Conservation (phyloP, 805 yeast species). For the Starmerella etchellsii region DNA sequence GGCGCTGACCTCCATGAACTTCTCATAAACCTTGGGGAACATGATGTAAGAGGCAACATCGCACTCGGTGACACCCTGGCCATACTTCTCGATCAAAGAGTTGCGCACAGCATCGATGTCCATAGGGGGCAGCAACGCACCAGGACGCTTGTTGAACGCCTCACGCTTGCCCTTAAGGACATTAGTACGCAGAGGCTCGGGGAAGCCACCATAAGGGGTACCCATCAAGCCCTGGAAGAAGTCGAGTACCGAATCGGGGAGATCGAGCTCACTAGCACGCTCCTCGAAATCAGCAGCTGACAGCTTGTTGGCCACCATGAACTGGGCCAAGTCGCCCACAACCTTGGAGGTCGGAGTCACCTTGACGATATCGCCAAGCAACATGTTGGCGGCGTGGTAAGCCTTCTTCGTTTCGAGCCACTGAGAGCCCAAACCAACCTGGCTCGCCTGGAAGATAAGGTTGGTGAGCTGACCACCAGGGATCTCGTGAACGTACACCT, state of each 20-base stretch:
- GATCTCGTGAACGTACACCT: constrained; percentile 94
- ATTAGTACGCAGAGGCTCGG: constrained; percentile 93
- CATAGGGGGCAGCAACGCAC: constrained; percentile 75
- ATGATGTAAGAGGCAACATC: constrained; percentile 93
- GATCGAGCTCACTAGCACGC: constrained; percentile 81
- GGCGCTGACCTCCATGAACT: constrained; percentile 57
- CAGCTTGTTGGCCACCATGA: constrained; percentile 93
- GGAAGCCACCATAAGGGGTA: constrained; percentile 99
- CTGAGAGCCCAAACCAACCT: constrained; percentile 91
- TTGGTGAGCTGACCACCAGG: constrained; percentile 99
- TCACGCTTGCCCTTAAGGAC: constrained; percentile 84
- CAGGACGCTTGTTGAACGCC: constrained; percentile 82
- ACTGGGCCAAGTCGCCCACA: constrained; percentile 99
- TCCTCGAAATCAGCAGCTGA: constrained; percentile 71
- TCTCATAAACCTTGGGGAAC: constrained; percentile 97
- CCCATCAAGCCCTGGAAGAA: constrained; percentile 99
- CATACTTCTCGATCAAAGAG: constrained; percentile 67
- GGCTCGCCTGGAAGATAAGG: constrained; percentile 97
- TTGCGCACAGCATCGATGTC: constrained; percentile 59
- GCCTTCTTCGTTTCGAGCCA: constrained; percentile 95
- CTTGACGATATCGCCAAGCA: constrained; percentile 93
- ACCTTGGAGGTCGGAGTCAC: constrained; percentile 99
- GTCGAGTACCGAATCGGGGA: constrained; percentile 97
- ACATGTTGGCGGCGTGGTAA: constrained; percentile 76
- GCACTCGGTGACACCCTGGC: constrained; percentile 54